Evolutionary conservation across 768 basidiomycete genomes (phyloP), one percentile per base, ranked within the genome.

Genomic region (Pleurotus tuoliensis): DNA sequence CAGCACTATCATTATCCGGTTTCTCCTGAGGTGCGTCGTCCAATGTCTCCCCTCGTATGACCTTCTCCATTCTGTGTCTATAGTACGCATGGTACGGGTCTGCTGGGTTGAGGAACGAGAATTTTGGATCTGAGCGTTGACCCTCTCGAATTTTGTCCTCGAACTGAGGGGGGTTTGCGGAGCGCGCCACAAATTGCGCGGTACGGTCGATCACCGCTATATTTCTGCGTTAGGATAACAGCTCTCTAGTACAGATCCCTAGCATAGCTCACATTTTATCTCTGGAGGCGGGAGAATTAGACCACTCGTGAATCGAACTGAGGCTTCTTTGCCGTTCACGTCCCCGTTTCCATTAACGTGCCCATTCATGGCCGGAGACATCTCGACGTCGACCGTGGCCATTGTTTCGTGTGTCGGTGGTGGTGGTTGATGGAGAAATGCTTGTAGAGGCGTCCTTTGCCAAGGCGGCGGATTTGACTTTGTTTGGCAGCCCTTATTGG

Each of bases 61-160:
- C 83, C 67, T 85, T 86, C 47, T 94, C 92, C 75, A 96, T 84
- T 67, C 90, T 86, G 77, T 95, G 85, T 67, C 91, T 86, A 69
- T 99, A 99, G 75, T 99, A 98, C 59, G 92, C 92, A 86, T 98
- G 93, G 76, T 97, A 99, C 62, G 97, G 93, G 79, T 99, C 97
- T 48, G 84, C 84, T 59, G 92, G 88, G 76, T 96, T 96, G 71
- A 99, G 83, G 79, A 99, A 99, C 57, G 96, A 94, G 80, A 98
- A 99, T 75, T 97, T 96, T 56, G 94, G 93, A 78, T 98, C 96
- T 62, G 86, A 82, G 74, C 94, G 92, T 73, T 95, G 95, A 65
- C 91, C 90, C 74, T 98, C 94, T 64, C 94, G 86, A 71, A 99
- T 94, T 75, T 96, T 95, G 69, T 94, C 92, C 75, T 98, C 96